phyloP scores from a whole-genome alignment of 2,329 filamentous ascomycete species.

The Cadophora gregata region DNA sequence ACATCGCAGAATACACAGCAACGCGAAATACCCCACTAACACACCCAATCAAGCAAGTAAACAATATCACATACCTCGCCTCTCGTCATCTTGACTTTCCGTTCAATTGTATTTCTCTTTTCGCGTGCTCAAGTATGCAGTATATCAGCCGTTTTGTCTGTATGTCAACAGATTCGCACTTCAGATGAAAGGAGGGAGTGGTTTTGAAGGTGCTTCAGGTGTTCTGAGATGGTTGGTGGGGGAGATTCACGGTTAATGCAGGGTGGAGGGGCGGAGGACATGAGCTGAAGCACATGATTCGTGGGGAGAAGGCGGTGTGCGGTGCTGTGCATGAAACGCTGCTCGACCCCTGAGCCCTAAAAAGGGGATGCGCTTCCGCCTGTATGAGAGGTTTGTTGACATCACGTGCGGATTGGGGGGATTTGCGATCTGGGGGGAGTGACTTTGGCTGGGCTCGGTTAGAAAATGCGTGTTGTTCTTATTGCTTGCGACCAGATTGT shows the following conservation, averaged over 20 bases:
- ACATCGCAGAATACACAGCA: background rate
- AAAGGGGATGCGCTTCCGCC: background rate
- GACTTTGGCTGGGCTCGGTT: background rate
- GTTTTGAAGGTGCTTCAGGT: constrained; percentile 9
- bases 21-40: background rate
- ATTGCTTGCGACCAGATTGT: background rate
- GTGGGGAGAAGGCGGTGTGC: constrained; percentile 13
- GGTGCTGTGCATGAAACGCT: background rate
- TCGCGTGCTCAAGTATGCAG: no score
- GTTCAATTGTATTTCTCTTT: background rate
- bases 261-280: constrained; percentile 1
- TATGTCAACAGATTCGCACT: constrained; percentile 6
- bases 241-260: constrained; percentile 10
- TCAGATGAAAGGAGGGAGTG: constrained; percentile 14
- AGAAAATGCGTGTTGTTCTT: background rate
- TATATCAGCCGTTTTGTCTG: background rate
- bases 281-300: background rate
- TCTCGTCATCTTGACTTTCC: constrained; percentile 37
- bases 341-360: background rate
- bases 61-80: constrained; percentile 38
- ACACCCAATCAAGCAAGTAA: background rate
- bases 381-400: background rate
- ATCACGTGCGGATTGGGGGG: background rate
- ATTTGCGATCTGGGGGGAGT: background rate
- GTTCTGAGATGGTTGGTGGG: constrained; percentile 12